phyloP scores from a whole-genome alignment of 345 rosid genomes.

The Raphanus raphanistrum region DNA sequence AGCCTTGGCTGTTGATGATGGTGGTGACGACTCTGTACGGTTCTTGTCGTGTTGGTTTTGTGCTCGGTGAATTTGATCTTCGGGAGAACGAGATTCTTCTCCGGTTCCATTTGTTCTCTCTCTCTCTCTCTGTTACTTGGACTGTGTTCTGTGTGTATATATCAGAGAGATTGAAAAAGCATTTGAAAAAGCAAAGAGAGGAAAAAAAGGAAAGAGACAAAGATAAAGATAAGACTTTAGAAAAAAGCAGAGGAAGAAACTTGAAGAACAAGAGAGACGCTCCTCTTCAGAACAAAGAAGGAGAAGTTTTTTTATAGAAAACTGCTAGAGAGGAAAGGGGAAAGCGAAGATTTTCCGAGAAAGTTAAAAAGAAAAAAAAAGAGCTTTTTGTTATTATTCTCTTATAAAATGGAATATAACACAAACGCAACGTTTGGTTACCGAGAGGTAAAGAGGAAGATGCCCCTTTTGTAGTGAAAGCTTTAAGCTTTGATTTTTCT shows the following conservation, averaged over 20 bases:
- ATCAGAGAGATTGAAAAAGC: conserved; percentile 39
- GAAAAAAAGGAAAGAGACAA: conserved; percentile 38
- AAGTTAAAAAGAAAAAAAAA: conserved; percentile 17
- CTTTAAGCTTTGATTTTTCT: conserved; percentile 16
- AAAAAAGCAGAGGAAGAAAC: conserved; percentile 15
- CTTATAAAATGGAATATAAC: conserved; percentile 19
- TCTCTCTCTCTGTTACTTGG: neutral
- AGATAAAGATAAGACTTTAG: conserved; percentile 17
- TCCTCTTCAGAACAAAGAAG: conserved; percentile 20
- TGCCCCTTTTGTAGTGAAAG: conserved; percentile 17
- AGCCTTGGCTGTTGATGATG: conserved; percentile 37
- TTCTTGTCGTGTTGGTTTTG: conserved; percentile 40
- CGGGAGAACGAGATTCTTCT: conserved; percentile 36
- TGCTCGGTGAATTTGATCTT: conserved; percentile 59
- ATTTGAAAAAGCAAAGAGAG: conserved; percentile 33
- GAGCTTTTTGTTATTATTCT: conserved; percentile 35
- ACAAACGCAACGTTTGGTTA: conserved; percentile 11
- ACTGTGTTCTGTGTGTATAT: conserved; percentile 17
- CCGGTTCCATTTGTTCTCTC: neutral
- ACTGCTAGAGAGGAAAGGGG: neutral
- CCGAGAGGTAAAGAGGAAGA: conserved; percentile 29
- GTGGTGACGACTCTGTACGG: neutral
- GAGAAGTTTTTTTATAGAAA: conserved; percentile 19
- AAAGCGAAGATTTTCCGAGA: conserved; percentile 29
- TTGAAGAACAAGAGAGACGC: conserved; percentile 29